Conservation (phyloP, 2,329 filamentous ascomycete genomes). For the Colletotrichum brevisporum region DNA sequence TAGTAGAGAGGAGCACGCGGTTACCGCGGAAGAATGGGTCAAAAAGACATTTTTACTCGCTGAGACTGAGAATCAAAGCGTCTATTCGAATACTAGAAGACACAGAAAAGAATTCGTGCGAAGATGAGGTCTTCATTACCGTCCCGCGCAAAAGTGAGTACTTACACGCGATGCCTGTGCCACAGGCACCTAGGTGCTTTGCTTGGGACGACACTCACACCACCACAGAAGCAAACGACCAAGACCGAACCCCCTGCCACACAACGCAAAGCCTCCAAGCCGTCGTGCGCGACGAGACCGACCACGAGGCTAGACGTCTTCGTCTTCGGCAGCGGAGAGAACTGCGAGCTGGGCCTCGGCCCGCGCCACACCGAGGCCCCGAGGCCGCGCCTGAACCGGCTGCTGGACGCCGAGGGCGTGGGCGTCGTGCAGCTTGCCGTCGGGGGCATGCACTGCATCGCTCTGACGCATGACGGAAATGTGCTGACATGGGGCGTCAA, state of each 20-base stretch:
- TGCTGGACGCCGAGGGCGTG: slow-evolving; percentile 64
- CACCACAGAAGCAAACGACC: neutral
- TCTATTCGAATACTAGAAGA: neutral
- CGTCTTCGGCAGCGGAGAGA: slow-evolving; percentile 39
- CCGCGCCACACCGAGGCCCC: slow-evolving; percentile 18
- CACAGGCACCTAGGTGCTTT: too few species aligned
- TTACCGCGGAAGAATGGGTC: too few species aligned
- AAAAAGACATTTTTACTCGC: neutral
- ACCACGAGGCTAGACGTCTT: slow-evolving; percentile 24
- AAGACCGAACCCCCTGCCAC: neutral
- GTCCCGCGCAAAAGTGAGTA: slow-evolving; percentile 17
- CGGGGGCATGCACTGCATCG: slow-evolving; percentile 75
- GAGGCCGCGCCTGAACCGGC: slow-evolving; percentile 61
- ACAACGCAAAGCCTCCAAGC: too few species aligned
- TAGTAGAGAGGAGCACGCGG: too few species aligned
- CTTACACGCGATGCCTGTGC: too few species aligned
- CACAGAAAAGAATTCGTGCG: neutral
- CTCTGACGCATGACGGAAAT: slow-evolving; percentile 73
- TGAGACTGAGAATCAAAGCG: too few species aligned
- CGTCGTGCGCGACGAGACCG: slow-evolving; percentile 1
- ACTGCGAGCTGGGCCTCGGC: slow-evolving; percentile 35
- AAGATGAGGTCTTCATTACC: slow-evolving; percentile 14
- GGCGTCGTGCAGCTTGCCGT: slow-evolving; percentile 74
- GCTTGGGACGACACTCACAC: slow-evolving; percentile 16
- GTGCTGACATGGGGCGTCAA: slow-evolving; percentile 79